Base-by-base conservation (phyloP, 2,329 filamentous ascomycete genomes). In the Massarina eburnea region DNA sequence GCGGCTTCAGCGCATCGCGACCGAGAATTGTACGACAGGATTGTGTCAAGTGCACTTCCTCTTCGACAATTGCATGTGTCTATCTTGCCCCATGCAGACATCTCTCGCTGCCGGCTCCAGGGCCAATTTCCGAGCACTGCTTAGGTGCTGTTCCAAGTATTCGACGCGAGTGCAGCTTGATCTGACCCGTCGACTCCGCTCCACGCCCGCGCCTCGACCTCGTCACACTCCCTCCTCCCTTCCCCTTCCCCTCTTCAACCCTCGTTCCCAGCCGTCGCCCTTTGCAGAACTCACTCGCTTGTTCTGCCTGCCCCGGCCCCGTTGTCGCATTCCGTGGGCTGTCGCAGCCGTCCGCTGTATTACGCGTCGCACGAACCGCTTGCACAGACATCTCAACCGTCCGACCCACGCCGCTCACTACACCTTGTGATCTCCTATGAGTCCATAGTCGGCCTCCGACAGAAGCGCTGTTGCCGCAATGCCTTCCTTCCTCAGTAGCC, bases 401-500 rank as follows among this genome's bases (percentile, higher is more conserved):
- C 27, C 42, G 15, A 18, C 34, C 17, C 6, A 8, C 33, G 18
- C 41, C 34, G 33, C 40, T 42, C 26, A 27, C 40, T 36, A 21
- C 21, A 19, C 30, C 27, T 30, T 8, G 9, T 26, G 12, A 8
- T 14, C 21, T 15, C 27, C 29, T 40, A 49, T 49, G 47, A 49
- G 29, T n/a, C 26, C 26, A 17, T 34, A 36, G 15, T 39, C 32
- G 34, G 38, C 9, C 32, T 42, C 30, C 8, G 27, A 32, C 39
- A 14, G 35, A 40, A 18, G 18, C 19, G 27, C 41, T 51, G 49
- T 19, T 45, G 22, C 43, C 37, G 49, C 41, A 36, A 76, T 76
- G 73, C 73, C 73, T 64, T 75, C 85, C 34, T 89, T 95, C 64
- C 78, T 94, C 61, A 89, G 83, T 71, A 84, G 86, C 64, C 73